phyloP scores from a whole-genome alignment of 2,329 filamentous ascomycete species.

The Verticillium tricorpus region DNA sequence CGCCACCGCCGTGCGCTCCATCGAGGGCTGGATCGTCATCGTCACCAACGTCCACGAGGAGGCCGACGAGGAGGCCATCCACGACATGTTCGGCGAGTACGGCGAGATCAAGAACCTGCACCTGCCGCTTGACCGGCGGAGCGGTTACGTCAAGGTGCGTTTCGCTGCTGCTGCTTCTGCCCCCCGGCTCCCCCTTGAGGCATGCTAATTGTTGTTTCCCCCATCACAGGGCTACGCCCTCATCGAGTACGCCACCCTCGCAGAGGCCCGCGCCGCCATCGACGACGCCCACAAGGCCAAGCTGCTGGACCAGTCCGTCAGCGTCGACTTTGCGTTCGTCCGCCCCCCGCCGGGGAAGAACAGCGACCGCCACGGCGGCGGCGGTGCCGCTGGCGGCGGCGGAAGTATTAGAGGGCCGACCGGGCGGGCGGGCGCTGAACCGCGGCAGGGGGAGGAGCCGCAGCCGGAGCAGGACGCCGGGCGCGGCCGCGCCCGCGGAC shows the following conservation, averaged over 20 bases:
- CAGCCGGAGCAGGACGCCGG: slow-evolving; percentile 39
- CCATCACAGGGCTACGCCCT: slow-evolving; percentile 68
- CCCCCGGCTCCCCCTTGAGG: too few species aligned
- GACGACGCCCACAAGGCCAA: slow-evolving; percentile 73
- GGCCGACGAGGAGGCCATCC: slow-evolving; percentile 76
- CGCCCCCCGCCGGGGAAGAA: slow-evolving; percentile 64
- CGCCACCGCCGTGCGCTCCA: slow-evolving; percentile 77
- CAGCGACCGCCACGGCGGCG: slow-evolving; percentile 5
- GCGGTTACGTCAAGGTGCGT: slow-evolving; percentile 77
- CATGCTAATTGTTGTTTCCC: not conserved
- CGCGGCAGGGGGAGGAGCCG: slow-evolving; percentile 25
- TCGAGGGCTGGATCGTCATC: slow-evolving; percentile 85
- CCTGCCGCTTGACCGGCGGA: slow-evolving; percentile 75
- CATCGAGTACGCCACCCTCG: slow-evolving; percentile 77
- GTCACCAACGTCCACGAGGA: slow-evolving; percentile 87
- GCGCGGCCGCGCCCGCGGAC: not conserved
- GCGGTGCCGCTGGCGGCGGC: slow-evolving; percentile 24
- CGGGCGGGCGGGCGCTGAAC: slow-evolving; percentile 33
- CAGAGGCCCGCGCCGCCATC: slow-evolving; percentile 77
- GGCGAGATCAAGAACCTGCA: slow-evolving; percentile 87
- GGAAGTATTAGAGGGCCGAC: slow-evolving; percentile 28
- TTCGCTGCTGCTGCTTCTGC: not conserved
- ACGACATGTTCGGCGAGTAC: slow-evolving; percentile 77
- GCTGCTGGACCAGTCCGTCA: slow-evolving; percentile 74
- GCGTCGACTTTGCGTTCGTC: slow-evolving; percentile 83